Percentiles rank a stretch among this genome's conserved stretches.
phyloP scores from a whole-genome alignment of 371 early-diverging fungal species.

The Smittium culicis region DNA sequence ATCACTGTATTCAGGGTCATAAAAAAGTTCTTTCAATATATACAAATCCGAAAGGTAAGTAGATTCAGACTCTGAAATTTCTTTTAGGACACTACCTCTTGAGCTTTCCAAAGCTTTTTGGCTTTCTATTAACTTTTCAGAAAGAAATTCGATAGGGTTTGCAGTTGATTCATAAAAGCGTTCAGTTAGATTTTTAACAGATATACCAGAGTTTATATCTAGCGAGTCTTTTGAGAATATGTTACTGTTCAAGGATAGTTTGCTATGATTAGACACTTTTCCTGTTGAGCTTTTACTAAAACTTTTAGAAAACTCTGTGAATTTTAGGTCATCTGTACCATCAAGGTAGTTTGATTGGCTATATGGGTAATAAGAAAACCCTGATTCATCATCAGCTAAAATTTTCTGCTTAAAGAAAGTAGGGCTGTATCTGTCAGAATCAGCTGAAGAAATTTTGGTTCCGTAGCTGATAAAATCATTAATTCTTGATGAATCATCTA shows the following conservation, averaged over 20 bases:
- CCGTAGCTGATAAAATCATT: background rate
- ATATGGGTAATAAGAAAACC: background rate
- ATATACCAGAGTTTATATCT: too few relatives aligned
- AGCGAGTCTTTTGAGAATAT: too few relatives aligned
- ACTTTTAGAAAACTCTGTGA: too few relatives aligned
- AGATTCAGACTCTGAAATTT: conserved; percentile 9
- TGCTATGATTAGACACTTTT: too few relatives aligned
- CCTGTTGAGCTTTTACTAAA: too few relatives aligned
- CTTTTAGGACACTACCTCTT: background rate
- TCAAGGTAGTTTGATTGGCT: too few relatives aligned
- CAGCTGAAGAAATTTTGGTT: background rate
- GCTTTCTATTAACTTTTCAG: background rate
- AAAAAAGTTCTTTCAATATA: conserved; percentile 3
- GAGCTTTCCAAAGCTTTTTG: background rate
- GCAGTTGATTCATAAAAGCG: background rate
- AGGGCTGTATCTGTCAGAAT: background rate
- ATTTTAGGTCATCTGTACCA: too few relatives aligned
- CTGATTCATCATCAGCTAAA: background rate
- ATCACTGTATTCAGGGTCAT: background rate
- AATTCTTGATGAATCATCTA: background rate
- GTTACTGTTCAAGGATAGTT: too few relatives aligned
- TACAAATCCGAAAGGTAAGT: conserved; percentile 3
- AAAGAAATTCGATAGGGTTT: background rate
- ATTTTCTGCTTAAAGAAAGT: background rate
- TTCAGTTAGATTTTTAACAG: background rate